A percentile compares a stretch with the other conserved stretches of the same genome.
Evolutionary conservation across 2,329 filamentous ascomycete genomes (phyloP).

Genomic region (Purpureocillium lavendulum): DNA sequence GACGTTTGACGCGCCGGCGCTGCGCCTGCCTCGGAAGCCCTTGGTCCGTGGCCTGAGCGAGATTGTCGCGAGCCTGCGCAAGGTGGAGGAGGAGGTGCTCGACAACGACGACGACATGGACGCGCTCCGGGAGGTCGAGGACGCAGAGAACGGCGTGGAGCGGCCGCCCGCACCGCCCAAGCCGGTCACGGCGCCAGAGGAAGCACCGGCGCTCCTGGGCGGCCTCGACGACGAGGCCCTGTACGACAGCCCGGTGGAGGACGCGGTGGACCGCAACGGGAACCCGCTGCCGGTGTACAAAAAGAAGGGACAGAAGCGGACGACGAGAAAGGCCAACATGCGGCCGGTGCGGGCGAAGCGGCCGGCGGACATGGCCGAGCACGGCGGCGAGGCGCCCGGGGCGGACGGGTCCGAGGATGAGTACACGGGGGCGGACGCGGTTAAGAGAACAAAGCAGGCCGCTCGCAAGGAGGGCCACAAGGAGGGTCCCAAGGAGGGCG

Average conservation of each 20-base stretch:
- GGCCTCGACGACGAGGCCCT: constrained; percentile 56
- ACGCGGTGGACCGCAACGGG: constrained; percentile 44
- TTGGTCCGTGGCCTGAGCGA: constrained; percentile 64
- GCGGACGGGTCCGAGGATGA: constrained; percentile 6
- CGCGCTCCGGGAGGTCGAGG: constrained; percentile 63
- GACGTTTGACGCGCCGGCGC: constrained; percentile 37
- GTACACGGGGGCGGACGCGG: neutral
- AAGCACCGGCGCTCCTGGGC: constrained; percentile 34
- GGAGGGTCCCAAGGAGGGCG: constrained; percentile 31
- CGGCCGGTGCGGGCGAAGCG: constrained; percentile 42
- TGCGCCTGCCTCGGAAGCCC: constrained; percentile 49
- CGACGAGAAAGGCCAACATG: constrained; percentile 62
- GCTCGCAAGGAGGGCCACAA: constrained; percentile 30
- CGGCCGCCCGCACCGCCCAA: constrained; percentile 13
- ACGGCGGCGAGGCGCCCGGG: constrained; percentile 17
- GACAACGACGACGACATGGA: constrained; percentile 61
- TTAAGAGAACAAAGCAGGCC: constrained; percentile 16
- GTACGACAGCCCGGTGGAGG: constrained; percentile 48
- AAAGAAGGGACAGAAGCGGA: constrained; percentile 78
- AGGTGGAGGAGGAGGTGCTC: constrained; percentile 58
- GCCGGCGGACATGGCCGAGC: constrained; percentile 23
- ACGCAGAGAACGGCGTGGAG: constrained; percentile 23
- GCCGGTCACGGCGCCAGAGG: neutral
- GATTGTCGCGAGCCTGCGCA: constrained; percentile 62
- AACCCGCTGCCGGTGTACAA: constrained; percentile 59